Evolutionary conservation across 2,329 filamentous ascomycete species (phyloP), one percentile per base, ranked within the genome.

Genomic region (Akanthomyces lecanii): DNA sequence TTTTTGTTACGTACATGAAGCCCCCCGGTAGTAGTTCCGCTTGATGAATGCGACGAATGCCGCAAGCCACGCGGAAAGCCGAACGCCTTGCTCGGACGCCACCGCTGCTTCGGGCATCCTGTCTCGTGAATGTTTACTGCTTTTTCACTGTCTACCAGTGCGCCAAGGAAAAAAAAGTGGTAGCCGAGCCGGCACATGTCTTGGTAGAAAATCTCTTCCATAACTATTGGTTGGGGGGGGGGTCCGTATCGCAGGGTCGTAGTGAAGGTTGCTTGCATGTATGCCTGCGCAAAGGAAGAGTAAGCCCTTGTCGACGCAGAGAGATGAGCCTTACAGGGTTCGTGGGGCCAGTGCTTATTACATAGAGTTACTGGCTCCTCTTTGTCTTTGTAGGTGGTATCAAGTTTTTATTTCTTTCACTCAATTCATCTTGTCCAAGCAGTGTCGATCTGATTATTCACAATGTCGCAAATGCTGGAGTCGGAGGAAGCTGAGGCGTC

Each of bases 51-150:
- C 56, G 45, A 59, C 56, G 56, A 59, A 59, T 51, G 56, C 56
- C 56, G 56, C 56, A 59, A 59, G 44, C 56, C 45, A 51, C 56
- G 55, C 56, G 56, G 56, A 59, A 59, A 50, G 33, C 56, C 56
- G 56, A 59, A 59, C 45, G 56, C 33, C 56, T 51, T 18, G 7
- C 56, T 50, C 45, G 33, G 45, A 51, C 56, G 21, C 45, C 45
- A 51, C 33, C n/a, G 23, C 56, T n/a, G 16, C 4, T 59, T 59
- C 33, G 23, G 45, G 56, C 28, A 59, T 48, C 30, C 30, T 50
- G 56, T 59, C 56, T 59, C 45, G 56, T 59, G 56, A 38, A 40
- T 16, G 16, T 12, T 40, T 59, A 21, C 56, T 33, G 36, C 14
- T 38, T 47, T 18, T 25, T 8, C 12, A 14, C 25, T 12, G 4